Evolutionary conservation across 208 protist species (phyloP), one percentile per base, ranked within the genome.

Genomic region (Wallacemonas sp.): DNA sequence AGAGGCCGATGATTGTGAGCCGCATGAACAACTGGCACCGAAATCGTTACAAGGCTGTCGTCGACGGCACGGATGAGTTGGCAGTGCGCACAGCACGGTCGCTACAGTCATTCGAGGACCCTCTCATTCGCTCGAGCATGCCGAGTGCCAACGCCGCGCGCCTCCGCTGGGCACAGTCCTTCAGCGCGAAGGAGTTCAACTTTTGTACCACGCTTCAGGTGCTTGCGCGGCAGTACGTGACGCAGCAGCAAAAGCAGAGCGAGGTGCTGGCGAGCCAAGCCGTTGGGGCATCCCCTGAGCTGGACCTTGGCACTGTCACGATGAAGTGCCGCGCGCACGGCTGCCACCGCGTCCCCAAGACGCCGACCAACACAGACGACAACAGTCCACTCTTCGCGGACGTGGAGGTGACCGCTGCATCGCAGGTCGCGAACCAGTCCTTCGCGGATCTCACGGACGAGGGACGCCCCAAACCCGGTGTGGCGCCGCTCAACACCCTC

Each of bases 161-260:
- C 11, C 69, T 95, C 33, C 55, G 71, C 41, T 84, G 78, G 75
- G 68, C 83, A 29, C 73, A 81, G 36, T 63, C 64, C 26, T 79
- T 83, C 19, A 85, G 82, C 38, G 68, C 82, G 49, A 79, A 81
- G 9, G 90, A 95, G 72, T 95, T 95, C 61, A 78, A 90, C 46
- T 84, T 62, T 38, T 78, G 70, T 54, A 54, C 75, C 9, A 64
- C 39, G 9, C 32, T 82, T 8, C 62, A 49, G 49, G 63, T 73
- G 24, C 23, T 68, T 34, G 68, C 67, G 32, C 36, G 64, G 21
- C 16, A 83, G 48, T 93, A 78, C 58, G 74, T 87, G 3, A 79
- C 60, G 17, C 63, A 91, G 33, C 74, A 81, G 54, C 70, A 84
- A 5, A 52, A 41, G 14, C 30, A 58, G 17, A 58, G 26, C 19